phyloP scores from a whole-genome alignment of 495 filamentous ascomycete genomes.

The Lentithecium fluviatile region DNA sequence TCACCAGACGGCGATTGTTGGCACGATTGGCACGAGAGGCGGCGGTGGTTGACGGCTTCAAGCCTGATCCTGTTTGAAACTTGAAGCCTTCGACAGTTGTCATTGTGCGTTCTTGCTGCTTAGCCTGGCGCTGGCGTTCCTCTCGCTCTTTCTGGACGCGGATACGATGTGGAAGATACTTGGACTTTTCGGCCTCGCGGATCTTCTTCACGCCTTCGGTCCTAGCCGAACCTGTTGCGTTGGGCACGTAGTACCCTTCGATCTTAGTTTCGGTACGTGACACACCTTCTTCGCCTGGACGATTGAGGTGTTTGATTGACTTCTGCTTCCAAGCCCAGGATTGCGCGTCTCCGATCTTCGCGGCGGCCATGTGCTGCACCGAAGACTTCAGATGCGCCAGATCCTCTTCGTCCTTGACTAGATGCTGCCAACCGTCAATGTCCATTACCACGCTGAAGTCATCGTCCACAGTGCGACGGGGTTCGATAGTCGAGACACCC shows the following conservation, averaged over 20 bases:
- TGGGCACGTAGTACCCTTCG: slow-evolving; percentile 87
- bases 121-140: slow-evolving; percentile 77
- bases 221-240: slow-evolving; percentile 76
- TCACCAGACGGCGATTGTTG: slow-evolving; percentile 89
- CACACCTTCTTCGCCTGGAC: slow-evolving; percentile 52
- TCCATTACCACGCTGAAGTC: slow-evolving; percentile 65
- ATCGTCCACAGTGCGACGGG: slow-evolving; percentile 66
- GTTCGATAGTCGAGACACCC: slow-evolving; percentile 59
- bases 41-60: slow-evolving; percentile 70
- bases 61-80: slow-evolving; percentile 61
- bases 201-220: slow-evolving; percentile 95
- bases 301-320: slow-evolving; percentile 81
- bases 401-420: slow-evolving; percentile 80
- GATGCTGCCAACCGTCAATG: slow-evolving; percentile 73
- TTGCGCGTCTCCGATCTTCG: slow-evolving; percentile 62
- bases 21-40: slow-evolving; percentile 85
- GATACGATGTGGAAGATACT: slow-evolving; percentile 96
- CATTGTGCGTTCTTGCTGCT: slow-evolving; percentile 58
- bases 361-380: slow-evolving; percentile 49
- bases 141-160: slow-evolving; percentile 87
- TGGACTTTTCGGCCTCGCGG: slow-evolving; percentile 92
- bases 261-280: slow-evolving; percentile 60
- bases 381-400: slow-evolving; percentile 57
- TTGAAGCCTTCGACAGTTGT: slow-evolving; percentile 68
- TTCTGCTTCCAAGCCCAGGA: slow-evolving; percentile 91